Conservation (phyloP, 1,284 basidiomycete species). For the Ustilago loliicola region DNA sequence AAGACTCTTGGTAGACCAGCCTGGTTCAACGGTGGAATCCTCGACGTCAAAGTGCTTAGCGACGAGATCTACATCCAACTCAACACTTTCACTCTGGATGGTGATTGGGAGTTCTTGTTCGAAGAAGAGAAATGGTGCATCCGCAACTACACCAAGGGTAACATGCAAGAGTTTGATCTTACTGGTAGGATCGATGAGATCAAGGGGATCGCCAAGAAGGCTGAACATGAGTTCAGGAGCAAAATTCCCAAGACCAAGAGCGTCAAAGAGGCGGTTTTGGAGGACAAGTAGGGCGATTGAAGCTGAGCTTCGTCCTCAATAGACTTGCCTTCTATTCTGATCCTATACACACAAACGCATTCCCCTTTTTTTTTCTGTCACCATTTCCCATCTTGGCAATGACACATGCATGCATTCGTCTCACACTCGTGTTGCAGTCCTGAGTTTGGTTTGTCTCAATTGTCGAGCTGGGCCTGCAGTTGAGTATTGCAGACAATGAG, state of each 20-base stretch:
- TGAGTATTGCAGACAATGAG: neutral
- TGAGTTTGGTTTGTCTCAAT: neutral
- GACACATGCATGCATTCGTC: neutral
- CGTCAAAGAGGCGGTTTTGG: constrained; percentile 30
- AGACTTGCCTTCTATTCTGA: neutral
- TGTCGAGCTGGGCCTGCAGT: neutral
- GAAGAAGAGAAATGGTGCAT: constrained; percentile 50
- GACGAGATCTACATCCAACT: constrained; percentile 42
- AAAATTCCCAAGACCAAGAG: constrained; percentile 40
- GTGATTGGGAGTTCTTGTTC: constrained; percentile 46
- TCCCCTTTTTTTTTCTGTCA: neutral
- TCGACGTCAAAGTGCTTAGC: constrained; percentile 31
- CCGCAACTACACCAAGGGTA: constrained; percentile 44
- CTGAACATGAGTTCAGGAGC: constrained; percentile 27
- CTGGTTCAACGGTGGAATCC: constrained; percentile 53
- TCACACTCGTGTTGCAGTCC: neutral
- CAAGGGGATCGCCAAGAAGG: constrained; percentile 28
- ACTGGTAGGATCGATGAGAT: constrained; percentile 31
- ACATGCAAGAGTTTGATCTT: constrained; percentile 33
- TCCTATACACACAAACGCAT: neutral
- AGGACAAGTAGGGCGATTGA: constrained; percentile 20
- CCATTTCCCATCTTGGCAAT: neutral
- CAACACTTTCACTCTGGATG: constrained; percentile 40
- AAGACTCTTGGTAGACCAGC: constrained; percentile 34
- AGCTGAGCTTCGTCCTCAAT: too few species aligned